Conservation (phyloP, 176 grass and related monocot species). For the Oryza officinalis region DNA sequence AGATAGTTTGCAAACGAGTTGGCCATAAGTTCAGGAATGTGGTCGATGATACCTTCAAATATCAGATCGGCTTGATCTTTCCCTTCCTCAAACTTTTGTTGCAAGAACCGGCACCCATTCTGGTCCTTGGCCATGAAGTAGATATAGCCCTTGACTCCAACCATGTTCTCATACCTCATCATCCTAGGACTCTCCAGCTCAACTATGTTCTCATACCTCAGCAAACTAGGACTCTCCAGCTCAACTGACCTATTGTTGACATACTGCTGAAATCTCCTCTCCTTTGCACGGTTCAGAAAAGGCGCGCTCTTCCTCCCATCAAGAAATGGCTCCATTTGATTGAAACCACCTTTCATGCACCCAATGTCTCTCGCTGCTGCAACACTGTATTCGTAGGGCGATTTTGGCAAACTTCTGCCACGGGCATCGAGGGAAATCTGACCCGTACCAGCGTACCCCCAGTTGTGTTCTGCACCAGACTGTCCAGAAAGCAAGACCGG, state of each 20-base stretch:
- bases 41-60: conserved; percentile 70
- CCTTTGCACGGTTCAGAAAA: conserved; percentile 37
- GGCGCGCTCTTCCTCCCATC: conserved; percentile 49
- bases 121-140: conserved; percentile 76
- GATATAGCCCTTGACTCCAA: conserved; percentile 59
- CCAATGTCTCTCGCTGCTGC: conserved; percentile 5
- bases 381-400: conserved; percentile 24
- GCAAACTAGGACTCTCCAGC: conserved; percentile 33
- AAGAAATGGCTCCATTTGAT: conserved; percentile 43
- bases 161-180: conserved; percentile 54
- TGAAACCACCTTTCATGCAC: conserved; percentile 15
- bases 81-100: conserved; percentile 71
- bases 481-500: conserved; percentile 40
- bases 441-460: conserved; percentile 30
- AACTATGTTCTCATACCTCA: conserved; percentile 51
- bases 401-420: conserved; percentile 3
- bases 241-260: conserved; percentile 25
- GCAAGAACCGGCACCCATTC: conserved; percentile 67
- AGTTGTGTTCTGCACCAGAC: conserved; percentile 15
- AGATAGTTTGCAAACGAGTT: conserved; percentile 85
- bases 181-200: conserved; percentile 41
- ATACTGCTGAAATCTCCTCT: conserved; percentile 43
- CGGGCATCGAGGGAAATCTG: conserved; percentile 27
- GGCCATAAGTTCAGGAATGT: conserved; percentile 69
- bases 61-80: conserved; percentile 61